Evolutionary conservation across 139 green algal species (phyloP).

Genomic region (Axilococcus clingmanii): DNA sequence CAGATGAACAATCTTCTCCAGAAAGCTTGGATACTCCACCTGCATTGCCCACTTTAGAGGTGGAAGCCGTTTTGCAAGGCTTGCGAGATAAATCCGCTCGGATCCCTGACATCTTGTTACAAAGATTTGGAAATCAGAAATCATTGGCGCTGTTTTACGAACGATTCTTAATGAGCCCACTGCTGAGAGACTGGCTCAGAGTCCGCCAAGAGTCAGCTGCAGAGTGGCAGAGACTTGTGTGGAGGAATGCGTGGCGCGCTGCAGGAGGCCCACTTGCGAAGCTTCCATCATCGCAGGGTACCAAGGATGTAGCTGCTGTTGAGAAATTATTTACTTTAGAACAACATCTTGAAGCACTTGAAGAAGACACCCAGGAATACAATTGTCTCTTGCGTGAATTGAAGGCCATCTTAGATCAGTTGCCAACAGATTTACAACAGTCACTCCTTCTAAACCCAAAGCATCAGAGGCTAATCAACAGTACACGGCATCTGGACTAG

Average conservation of each 20-base stretch:
- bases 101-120: slow-evolving; percentile 4
- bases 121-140: slow-evolving; percentile 23
- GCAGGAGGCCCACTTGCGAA: neutral
- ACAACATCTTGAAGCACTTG: neutral
- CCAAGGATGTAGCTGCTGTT: neutral
- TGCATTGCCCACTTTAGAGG: slow-evolving; percentile 7
- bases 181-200: slow-evolving; percentile 65
- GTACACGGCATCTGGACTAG: no score
- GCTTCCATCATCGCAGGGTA: neutral
- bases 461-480: no score
- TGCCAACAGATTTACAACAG: slow-evolving; percentile 43
- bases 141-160: slow-evolving; percentile 46
- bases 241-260: slow-evolving; percentile 8
- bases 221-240: slow-evolving; percentile 15
- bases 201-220: slow-evolving; percentile 19
- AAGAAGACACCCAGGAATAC: neutral
- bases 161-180: slow-evolving; percentile 45
- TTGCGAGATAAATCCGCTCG: neutral
- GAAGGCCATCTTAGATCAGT: slow-evolving; percentile 20
- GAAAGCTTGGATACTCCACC: neutral
- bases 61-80: neutral
- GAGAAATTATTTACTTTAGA: slow-evolving; percentile 16
- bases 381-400: slow-evolving; percentile 12
- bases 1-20: slow-evolving; percentile 4
- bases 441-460: slow-evolving; percentile 33